phyloP scores from a whole-genome alignment of 139 green algal species.

The Yamagishiella unicocca region DNA sequence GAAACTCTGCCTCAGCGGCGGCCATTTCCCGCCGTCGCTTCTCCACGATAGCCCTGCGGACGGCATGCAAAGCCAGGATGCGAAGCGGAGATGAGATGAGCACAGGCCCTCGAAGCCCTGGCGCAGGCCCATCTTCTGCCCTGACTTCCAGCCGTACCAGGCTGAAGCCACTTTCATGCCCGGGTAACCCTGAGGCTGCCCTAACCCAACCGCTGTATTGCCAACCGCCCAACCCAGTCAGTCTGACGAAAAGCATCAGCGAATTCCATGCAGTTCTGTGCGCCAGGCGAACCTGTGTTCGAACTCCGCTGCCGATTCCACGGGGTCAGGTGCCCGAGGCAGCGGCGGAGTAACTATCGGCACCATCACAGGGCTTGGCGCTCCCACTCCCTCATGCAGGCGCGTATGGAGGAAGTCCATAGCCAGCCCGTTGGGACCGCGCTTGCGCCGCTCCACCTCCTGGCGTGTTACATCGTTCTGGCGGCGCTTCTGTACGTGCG shows the following conservation, averaged over 20 bases:
- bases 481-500: background rate
- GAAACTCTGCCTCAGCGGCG: background rate
- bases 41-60: slow-evolving; percentile 12
- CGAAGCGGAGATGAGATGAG: background rate
- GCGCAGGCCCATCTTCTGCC: no score
- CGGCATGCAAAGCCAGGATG: background rate
- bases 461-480: background rate
- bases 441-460: slow-evolving; percentile 25
- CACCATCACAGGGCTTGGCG: background rate
- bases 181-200: no score
- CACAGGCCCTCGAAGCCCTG: no score
- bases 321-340: slow-evolving; percentile 1
- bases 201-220: no score
- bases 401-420: slow-evolving; percentile 36
- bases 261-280: no score
- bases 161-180: no score
- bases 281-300: slow-evolving; percentile 7
- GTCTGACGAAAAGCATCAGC: no score
- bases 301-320: slow-evolving; percentile 1
- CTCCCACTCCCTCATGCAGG: slow-evolving; percentile 15
- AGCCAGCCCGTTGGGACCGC: background rate
- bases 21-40: background rate
- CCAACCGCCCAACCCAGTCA: no score
- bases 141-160: no score
- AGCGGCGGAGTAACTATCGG: background rate